Base-by-base conservation (phyloP, 116 monocot species). In the Papilionanthe hybrid region DNA sequence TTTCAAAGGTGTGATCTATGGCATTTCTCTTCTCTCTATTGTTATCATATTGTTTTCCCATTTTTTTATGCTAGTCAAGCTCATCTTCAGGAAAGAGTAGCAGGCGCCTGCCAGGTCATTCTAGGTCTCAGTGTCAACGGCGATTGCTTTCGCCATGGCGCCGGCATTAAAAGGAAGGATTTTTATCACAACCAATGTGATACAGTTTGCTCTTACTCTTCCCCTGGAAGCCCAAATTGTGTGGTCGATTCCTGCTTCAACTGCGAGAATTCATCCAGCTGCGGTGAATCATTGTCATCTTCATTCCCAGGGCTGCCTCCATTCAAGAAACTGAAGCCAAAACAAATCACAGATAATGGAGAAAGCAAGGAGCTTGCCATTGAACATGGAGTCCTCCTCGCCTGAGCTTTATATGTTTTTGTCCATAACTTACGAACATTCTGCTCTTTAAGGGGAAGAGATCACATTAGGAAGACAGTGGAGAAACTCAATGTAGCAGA, bases 221-320 rank as follows among this genome's bases (percentile, higher is more conserved):
- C 82, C 19, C 85, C 88, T 20, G 37, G 75, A 1, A 90, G 93
- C 75, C 93, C 93, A 19, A 85, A 55, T 53, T 85, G 55, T 22
- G 86, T 90, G 27, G 29, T 88, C 11, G 80, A 80, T 3, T 83
- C 85, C 3, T 82, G 88, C 56, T 88, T 93, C 83, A 93, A 86
- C 82, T 90, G 75, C 53, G 92, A 88, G 73, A 89, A 82, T 81
- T 87, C 89, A 22, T 82, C 80, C 23, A 85, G 69, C 80, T 13
- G 68, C 75, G 30, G 58, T 15, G 77, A 76, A 53, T 77, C 82
- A 42, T 69, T 50, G 77, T 11, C 29, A 13, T 32, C 69, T 69
- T 69, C 69, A 13, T 69, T 32, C 37, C 69, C 69, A 9, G 72
- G 20, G 20, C 41, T 10, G 17, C 82, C 82, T 68, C 49, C 82